Percentiles rank a stretch among this genome's conserved stretches.
Evolutionary conservation across 352 stramenopile genomes (phyloP).

Genomic region (Phytophthora quininea): DNA sequence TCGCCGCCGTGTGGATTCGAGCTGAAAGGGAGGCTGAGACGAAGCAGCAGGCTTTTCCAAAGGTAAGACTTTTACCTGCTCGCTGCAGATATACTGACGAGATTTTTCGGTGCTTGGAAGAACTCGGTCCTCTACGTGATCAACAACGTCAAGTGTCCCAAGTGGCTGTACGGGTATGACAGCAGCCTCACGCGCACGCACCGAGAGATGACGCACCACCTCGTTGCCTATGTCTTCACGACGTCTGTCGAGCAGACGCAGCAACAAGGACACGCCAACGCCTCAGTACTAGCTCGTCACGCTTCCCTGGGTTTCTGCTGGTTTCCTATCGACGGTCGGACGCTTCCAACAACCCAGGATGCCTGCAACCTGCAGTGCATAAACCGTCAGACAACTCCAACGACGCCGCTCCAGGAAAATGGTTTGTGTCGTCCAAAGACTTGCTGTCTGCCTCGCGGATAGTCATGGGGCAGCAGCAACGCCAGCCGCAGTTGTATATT

Average conservation of each 20-base stretch:
- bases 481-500: no score
- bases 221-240: conserved; percentile 35
- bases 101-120: conserved; percentile 7
- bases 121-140: conserved; percentile 36
- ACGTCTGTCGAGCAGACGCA: neutral
- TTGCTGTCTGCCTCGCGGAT: no score
- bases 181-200: conserved; percentile 37
- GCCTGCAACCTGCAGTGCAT: conserved; percentile 8
- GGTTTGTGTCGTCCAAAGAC: no score
- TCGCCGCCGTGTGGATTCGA: conserved; percentile 17
- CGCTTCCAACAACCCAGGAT: conserved; percentile 10
- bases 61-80: conserved; percentile 16
- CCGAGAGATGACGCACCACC: conserved; percentile 40
- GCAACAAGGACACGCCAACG: neutral
- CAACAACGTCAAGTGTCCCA: conserved; percentile 34
- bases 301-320: conserved; percentile 41
- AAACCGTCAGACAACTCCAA: conserved; percentile 3
- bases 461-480: no score
- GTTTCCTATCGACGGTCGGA: conserved; percentile 44
- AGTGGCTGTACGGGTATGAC: conserved; percentile 46
- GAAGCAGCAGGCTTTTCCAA: conserved; percentile 25
- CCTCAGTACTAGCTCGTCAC: conserved; percentile 17
- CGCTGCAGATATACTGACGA: no score
- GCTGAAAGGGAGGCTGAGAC: conserved; percentile 34
- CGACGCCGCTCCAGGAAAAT: neutral